Evolutionary conservation across 2,329 filamentous ascomycete species (phyloP).

Genomic region (Aspergillus cejpii): DNA sequence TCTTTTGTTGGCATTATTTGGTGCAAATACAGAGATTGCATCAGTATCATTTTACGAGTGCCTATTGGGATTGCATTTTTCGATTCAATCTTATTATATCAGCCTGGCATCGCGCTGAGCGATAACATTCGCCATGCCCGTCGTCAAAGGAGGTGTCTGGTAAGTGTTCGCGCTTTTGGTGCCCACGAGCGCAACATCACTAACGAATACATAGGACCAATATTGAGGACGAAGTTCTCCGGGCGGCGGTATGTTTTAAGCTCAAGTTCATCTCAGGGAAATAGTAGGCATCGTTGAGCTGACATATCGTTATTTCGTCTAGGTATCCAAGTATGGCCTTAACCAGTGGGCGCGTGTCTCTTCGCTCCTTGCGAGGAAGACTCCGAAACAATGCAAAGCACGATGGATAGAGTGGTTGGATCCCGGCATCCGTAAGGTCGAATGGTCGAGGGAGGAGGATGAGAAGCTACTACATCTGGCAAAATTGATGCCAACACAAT

Average conservation of each 20-base stretch:
- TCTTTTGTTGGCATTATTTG: conserved; percentile 12
- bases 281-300: neutral
- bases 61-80: neutral
- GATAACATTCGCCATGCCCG: conserved; percentile 47
- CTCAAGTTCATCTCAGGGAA: neutral
- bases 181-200: neutral
- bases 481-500: conserved; percentile 98
- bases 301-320: conserved; percentile 2
- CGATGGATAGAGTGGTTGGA: conserved; percentile 98
- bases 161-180: conserved; percentile 18
- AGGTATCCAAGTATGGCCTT: conserved; percentile 81
- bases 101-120: conserved; percentile 1
- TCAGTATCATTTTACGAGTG: neutral
- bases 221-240: conserved; percentile 90
- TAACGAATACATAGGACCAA: conserved; percentile 48
- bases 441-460: conserved; percentile 98
- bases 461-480: conserved; percentile 94
- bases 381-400: conserved; percentile 97
- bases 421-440: conserved; percentile 94
- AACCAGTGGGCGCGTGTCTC: conserved; percentile 99
- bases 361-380: conserved; percentile 92
- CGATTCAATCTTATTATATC: neutral
- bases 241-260: conserved; percentile 58
- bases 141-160: conserved; percentile 61
- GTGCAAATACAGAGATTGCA: neutral